Base-by-base conservation (phyloP, 208 protist genomes). In the Leishmania lainsoni region DNA sequence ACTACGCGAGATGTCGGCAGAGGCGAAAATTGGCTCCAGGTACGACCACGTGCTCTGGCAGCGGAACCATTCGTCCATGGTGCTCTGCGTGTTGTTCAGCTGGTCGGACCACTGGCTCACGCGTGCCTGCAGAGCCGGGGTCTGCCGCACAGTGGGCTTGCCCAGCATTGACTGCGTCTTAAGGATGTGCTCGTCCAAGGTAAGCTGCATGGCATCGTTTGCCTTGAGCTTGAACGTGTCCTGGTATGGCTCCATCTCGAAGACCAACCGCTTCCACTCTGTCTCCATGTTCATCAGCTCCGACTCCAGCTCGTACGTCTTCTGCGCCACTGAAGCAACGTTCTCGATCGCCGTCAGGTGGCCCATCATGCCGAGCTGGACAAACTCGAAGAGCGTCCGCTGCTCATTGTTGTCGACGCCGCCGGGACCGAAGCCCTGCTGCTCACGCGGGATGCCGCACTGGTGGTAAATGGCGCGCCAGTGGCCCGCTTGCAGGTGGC, bases 31-130 rank as follows among this genome's bases (percentile, higher is more conserved):
- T 39, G 98, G 98, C 88, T 99, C 94, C 17, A 99, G 90, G 84
- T 99, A 99, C 52, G 98, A 90, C 98, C 98, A 99, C 58, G 94
- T 97, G 61, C 93, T 90, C 81, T 99, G 98, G 89, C 96, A 99
- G 71, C 92, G 91, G 81, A 99, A 96, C 98, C 98, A 99, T 88
- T 99, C 96, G 78, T 99, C 97, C 83, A 99, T 88, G 20, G 98
- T 99, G 79, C 89, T 91, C 82, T 99, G 97, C 77, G 99, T 93
- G 82, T 94, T 93, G 76, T 98, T 85, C 29, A 99, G 89, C 81
- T 97, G 94, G 74, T 88, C 84, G 83, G 98, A 97, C 96, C 98
- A 99, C 85, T 97, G 91, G 59, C 88, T 91, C 4, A 99, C 93
- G 48, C 93, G 92, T 49, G 91, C 92, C 87, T 99, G 95, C 72